Evolutionary conservation across 116 monocot species (phyloP), one percentile per base, ranked within the genome.

Genomic region (Trichopus zeylanicus): DNA sequence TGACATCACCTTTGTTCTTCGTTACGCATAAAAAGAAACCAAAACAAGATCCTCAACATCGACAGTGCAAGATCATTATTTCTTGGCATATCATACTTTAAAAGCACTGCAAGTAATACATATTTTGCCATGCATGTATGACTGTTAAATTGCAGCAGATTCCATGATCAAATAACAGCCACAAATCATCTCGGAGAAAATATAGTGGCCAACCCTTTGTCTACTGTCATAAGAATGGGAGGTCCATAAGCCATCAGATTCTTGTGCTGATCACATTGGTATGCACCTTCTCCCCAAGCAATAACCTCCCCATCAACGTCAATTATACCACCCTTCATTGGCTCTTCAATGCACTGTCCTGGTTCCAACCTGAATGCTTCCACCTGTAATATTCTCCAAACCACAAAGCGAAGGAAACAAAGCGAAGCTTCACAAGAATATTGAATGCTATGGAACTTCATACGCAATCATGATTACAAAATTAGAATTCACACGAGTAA

Each of bases 291-390:
- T 9, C 85, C 85, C 56, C 82, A 64, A 1, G 89, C 88, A 11
- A 93, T 61, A 29, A 93, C 89, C 69, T 93, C 93, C 33, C 89
- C 93, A 55, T 93, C 89, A 1, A 73, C 77, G 52, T 89, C 93
- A 23, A 93, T 73, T 53, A 93, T 89, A 28, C 93, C 93, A 33
- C 86, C 85, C 48, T 75, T 86, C 16, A 2, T 60, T 4, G 75
- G 62, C 6, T 78, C 61, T 34, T 73, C 75, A 1, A 83, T 78
- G 18, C 64, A 75, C 64, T 60, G 62, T 1, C 93, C 89, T 8
- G 93, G 89, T 47, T 80, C 70, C 38, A 93, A 51, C 20, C 53
- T 37, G 25, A 93, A 73, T 27, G 93, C 89, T 64, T 86, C 89
- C 35, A 89, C 89, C 89, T 89, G 71, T 46, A 27, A 19, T 3